A percentile compares a stretch with the other conserved stretches of the same genome.
phyloP scores from a whole-genome alignment of 177 flowering plant genomes.

The Viscum album region DNA sequence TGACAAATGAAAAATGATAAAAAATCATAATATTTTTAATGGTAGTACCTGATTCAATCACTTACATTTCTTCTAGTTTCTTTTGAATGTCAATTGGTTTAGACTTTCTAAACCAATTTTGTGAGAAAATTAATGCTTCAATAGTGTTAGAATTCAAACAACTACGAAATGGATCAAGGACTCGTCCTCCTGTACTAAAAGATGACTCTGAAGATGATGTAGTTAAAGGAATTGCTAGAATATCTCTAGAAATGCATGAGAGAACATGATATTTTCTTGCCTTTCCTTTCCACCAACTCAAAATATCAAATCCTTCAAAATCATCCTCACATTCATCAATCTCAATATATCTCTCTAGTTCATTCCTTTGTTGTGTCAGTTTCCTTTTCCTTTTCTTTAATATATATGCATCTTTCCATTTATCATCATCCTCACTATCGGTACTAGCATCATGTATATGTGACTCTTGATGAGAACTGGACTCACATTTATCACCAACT shows the following conservation, averaged over 20 bases:
- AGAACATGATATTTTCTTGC: conserved; percentile 1
- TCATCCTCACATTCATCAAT: not conserved
- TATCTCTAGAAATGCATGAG: conserved; percentile 1
- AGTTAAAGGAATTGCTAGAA: conserved; percentile 5
- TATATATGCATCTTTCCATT: no score
- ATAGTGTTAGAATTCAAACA: not conserved
- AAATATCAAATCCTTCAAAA: conserved; percentile 1
- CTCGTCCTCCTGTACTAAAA: conserved; percentile 6
- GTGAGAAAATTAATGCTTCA: conserved; percentile 2
- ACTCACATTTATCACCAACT: no score
- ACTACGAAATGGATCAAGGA: conserved; percentile 11
- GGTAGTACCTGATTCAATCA: no score
- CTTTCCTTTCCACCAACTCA: conserved; percentile 10
- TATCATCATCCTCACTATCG: no score
- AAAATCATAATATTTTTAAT: no score
- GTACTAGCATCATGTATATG: no score
- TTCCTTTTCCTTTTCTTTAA: not conserved
- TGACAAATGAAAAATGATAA: no score
- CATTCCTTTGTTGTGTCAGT: no score
- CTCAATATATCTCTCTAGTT: conserved; percentile 8
- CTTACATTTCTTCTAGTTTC: no score
- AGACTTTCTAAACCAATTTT: conserved; percentile 10
- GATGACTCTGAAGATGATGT: conserved; percentile 12
- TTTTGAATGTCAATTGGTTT: no score
- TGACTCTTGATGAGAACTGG: no score